Evolutionary conservation across 2,329 filamentous ascomycete genomes (phyloP), one percentile per base, ranked within the genome.

Genomic region (Apiospora rasikravindrae): DNA sequence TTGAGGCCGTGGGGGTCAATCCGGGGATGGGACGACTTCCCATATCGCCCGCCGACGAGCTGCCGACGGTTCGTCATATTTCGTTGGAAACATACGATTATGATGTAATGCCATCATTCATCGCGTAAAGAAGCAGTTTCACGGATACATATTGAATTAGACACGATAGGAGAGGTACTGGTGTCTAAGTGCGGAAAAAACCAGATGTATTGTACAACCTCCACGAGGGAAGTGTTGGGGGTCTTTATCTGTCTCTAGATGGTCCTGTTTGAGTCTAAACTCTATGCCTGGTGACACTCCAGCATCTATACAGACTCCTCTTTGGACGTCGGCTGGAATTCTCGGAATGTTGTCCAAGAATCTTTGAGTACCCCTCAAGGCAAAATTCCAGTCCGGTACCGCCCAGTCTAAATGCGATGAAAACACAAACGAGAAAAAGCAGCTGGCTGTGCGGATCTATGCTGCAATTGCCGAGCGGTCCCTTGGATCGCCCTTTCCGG

Each of bases 191-290:
- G 29, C 29, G 57, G 33, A 37, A 69, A 66, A 74, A 78, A 75
- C 75, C 73, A 77, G 78, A 71, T 80, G 74, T 80, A 80, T 80
- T 79, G 75, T 80, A 80, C 79, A 80, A 77, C 76, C 74, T 75
- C 57, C 76, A 73, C 19, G 73, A 66, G 69, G 75, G 75, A 77
- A 77, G 76, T 76, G 73, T 74, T 74, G 71, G 74, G 74, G 22
- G 53, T 70, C 51, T 53, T 44, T 73, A 73, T 76, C 69, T 77
- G 77, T 75, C 75, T 80, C 77, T 79, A 79, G 76, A 77, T 77
- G 74, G 74, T 73, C 73, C 19, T 57, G 24, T 22, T 22, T 61
- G 33, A 68, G 73, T 79, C 75, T 78, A 77, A 77, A 69, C 72
- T 78, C 76, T 76, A 79, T 77, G 53, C 68, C 40, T 29, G 29